Percentiles rank a stretch among this genome's conserved stretches.
phyloP scores from a whole-genome alignment of 2,329 filamentous ascomycete genomes.

The Colletotrichum abscissum region DNA sequence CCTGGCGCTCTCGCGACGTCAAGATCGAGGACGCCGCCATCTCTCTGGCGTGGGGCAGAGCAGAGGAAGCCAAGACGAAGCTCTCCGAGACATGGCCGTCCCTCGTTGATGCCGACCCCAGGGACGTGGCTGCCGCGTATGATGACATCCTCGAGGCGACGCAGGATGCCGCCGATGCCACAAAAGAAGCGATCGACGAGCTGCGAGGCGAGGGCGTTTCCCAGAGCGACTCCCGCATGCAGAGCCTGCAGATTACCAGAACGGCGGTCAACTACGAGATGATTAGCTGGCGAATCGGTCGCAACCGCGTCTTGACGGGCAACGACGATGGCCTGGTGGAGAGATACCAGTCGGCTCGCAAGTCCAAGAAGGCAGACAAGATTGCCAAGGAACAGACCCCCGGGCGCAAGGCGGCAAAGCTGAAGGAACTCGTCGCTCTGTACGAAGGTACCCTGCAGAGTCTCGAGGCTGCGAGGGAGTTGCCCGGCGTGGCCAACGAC shows the following conservation, averaged over 20 bases:
- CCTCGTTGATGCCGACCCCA: constrained; percentile 57
- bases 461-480: constrained; percentile 87
- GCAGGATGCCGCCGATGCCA: constrained; percentile 94
- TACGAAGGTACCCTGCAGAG: constrained; percentile 94
- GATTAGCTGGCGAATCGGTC: constrained; percentile 93
- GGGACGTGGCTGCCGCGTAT: constrained; percentile 85
- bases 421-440: constrained; percentile 88
- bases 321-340: constrained; percentile 78
- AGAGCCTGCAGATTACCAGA: constrained; percentile 90
- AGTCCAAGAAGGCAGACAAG: constrained; percentile 61
- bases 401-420: constrained; percentile 79
- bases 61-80: constrained; percentile 64
- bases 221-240: constrained; percentile 87
- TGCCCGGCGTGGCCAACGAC: constrained; percentile 91
- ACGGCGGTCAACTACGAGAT: constrained; percentile 95
- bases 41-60: constrained; percentile 81
- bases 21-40: constrained; percentile 94
- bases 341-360: constrained; percentile 58
- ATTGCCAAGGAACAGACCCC: constrained; percentile 70
- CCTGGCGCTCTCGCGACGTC: constrained; percentile 87
- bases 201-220: constrained; percentile 84
- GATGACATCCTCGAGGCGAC: constrained; percentile 90
- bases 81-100: constrained; percentile 61
- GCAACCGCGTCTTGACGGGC: constrained; percentile 91
- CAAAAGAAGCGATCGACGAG: constrained; percentile 93